Conservation (phyloP, 225 moss, liverwort and hornwort genomes). For the Antitrichia curtipendula region DNA sequence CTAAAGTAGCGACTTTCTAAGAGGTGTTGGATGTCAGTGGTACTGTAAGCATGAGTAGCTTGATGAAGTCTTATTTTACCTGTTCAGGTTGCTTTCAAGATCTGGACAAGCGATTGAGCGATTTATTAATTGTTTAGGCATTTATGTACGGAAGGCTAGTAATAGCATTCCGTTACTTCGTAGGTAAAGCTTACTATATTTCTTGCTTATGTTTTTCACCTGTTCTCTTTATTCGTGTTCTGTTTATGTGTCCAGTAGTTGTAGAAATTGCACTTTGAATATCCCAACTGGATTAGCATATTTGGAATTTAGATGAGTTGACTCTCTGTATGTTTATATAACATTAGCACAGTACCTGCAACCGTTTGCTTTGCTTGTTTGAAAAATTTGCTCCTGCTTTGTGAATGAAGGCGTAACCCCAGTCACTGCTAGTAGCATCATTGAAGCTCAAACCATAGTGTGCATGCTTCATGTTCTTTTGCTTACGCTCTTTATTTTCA, state of each 20-base stretch:
- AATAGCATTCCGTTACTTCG: neutral
- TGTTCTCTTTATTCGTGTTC: neutral
- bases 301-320: neutral
- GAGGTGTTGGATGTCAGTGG: neutral
- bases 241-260: neutral
- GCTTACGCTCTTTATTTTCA: neutral
- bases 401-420: neutral
- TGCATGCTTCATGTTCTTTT: neutral
- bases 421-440: neutral
- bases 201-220: neutral
- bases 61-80: neutral
- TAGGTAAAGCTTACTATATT: neutral
- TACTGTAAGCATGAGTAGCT: neutral
- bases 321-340: neutral
- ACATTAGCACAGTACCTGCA: neutral
- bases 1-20: neutral
- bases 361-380: neutral
- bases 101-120: conserved; percentile 34
- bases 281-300: neutral
- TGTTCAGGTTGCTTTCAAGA: conserved; percentile 38
- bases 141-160: neutral
- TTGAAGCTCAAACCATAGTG: neutral
- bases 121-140: conserved; percentile 1
- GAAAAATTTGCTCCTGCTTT: neutral
- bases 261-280: neutral